These are phyloP conservation scores for Dictyostelium purpureum DNA, from an alignment of 78 protist genomes.

Conservation along the genomic window DNA sequence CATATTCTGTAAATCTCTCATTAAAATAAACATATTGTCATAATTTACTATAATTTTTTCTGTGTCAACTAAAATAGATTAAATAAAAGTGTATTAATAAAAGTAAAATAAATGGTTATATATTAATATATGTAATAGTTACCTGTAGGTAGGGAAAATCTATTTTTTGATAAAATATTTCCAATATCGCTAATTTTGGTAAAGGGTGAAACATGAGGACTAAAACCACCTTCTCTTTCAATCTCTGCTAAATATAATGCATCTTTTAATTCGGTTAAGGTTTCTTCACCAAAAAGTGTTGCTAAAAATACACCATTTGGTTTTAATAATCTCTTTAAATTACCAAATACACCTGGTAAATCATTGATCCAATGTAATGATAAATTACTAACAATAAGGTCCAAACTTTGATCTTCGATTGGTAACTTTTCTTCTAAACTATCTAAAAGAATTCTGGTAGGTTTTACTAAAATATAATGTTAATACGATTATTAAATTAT, in stretches of 20 bases:
- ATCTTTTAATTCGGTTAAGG: conserved; percentile 72
- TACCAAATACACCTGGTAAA: conserved; percentile 73
- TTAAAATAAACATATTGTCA: conserved; percentile 57
- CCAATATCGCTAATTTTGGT: conserved; percentile 69
- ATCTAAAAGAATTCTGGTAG: conserved; percentile 32
- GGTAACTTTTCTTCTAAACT: conserved; percentile 63
- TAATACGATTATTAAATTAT: neutral
- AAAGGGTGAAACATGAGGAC: conserved; percentile 81
- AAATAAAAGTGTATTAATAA: neutral
- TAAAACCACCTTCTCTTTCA: conserved; percentile 83
- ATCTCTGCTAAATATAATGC: conserved; percentile 72
- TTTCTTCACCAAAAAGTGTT: conserved; percentile 76
- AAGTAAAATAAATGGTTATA: neutral
- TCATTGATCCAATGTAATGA: conserved; percentile 84
- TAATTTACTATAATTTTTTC: conserved; percentile 60
- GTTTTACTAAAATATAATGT: conserved; percentile 17
- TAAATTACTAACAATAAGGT: conserved; percentile 69
- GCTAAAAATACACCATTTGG: conserved; percentile 85
- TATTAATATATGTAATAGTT: neutral
- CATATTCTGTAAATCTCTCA: conserved; percentile 83
- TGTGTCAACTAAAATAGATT: conserved; percentile 32
- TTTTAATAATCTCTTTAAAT: conserved; percentile 33
- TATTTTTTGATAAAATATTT: conserved; percentile 59
- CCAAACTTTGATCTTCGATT: conserved; percentile 28
- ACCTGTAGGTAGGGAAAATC: conserved; percentile 70